A percentile compares a stretch with the other conserved stretches of the same genome.
These are phyloP conservation scores for Amanita phalloides DNA, from an alignment of 768 basidiomycete species.

Conservation along the genomic window DNA sequence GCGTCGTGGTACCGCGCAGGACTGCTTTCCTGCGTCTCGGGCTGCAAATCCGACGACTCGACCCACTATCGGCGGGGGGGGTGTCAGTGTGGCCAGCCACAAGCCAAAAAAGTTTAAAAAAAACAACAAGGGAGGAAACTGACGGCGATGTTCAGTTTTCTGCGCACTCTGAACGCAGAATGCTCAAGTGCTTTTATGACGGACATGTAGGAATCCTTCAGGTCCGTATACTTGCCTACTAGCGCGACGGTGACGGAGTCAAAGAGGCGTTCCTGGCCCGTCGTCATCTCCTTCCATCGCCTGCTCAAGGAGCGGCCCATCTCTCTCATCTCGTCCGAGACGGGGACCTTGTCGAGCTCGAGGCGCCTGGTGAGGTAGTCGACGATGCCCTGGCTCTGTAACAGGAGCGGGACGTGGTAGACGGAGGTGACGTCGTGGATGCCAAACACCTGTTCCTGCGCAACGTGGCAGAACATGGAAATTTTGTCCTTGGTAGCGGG, in stretches of 20 bases:
- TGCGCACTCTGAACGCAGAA: constrained; percentile 84
- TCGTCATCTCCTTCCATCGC: constrained; percentile 78
- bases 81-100: not conserved
- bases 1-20: constrained; percentile 93
- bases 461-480: constrained; percentile 98
- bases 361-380: constrained; percentile 75
- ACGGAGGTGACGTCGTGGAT: constrained; percentile 95
- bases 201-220: constrained; percentile 98
- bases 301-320: constrained; percentile 56
- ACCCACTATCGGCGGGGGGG: constrained; percentile 63
- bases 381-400: constrained; percentile 89
- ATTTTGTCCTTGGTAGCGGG: constrained; percentile 89
- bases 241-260: constrained; percentile 84
- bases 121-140: not conserved
- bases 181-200: constrained; percentile 96
- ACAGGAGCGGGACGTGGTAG: constrained; percentile 91
- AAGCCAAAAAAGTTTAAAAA: not conserved
- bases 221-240: constrained; percentile 94
- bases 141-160: constrained; percentile 71
- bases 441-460: constrained; percentile 81
- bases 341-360: constrained; percentile 48
- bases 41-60: constrained; percentile 86
- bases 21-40: constrained; percentile 62
- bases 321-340: constrained; percentile 44
- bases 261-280: constrained; percentile 85